These are phyloP conservation scores for Phallus indusiatus DNA, from an alignment of 768 basidiomycete species.

Conservation along the genomic window DNA sequence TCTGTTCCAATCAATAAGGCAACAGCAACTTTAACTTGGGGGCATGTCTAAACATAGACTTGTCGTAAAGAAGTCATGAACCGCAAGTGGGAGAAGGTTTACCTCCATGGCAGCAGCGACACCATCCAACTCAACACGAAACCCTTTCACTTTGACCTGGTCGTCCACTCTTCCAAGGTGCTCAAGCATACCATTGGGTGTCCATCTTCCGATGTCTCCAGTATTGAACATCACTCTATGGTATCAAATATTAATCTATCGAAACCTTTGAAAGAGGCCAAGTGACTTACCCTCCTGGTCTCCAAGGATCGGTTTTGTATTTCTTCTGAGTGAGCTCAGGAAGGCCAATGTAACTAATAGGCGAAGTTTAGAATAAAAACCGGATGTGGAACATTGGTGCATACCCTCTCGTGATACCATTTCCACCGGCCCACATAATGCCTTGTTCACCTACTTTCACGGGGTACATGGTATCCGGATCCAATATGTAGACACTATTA, in stretches of 20 bases:
- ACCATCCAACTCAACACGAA: constrained; percentile 56
- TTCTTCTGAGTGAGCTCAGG: constrained; percentile 31
- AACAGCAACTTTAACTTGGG: constrained; percentile 35
- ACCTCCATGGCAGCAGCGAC: constrained; percentile 54
- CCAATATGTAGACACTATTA: constrained; percentile 27
- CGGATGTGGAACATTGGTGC: constrained; percentile 39
- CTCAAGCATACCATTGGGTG: constrained; percentile 41
- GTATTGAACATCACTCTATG: constrained; percentile 49
- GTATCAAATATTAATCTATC: constrained; percentile 15
- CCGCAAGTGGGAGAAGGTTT: constrained; percentile 1
- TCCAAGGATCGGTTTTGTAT: constrained; percentile 42
- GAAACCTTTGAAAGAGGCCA: background rate
- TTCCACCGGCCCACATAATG: constrained; percentile 57
- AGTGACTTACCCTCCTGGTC: constrained; percentile 32
- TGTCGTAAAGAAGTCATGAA: background rate
- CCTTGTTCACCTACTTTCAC: constrained; percentile 27
- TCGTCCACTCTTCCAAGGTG: constrained; percentile 53
- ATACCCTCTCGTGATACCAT: constrained; percentile 47
- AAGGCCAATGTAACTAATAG: background rate
- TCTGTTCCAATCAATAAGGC: constrained; percentile 42
- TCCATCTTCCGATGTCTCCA: constrained; percentile 50
- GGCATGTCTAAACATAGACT: constrained; percentile 25
- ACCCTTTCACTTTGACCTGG: constrained; percentile 59
- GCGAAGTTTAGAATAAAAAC: constrained; percentile 10
- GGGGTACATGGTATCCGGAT: constrained; percentile 22